Percentiles rank a stretch among this genome's conserved stretches.
Evolutionary conservation across 495 filamentous ascomycete genomes (phyloP).

Genomic region (Pyrenula massariospora): DNA sequence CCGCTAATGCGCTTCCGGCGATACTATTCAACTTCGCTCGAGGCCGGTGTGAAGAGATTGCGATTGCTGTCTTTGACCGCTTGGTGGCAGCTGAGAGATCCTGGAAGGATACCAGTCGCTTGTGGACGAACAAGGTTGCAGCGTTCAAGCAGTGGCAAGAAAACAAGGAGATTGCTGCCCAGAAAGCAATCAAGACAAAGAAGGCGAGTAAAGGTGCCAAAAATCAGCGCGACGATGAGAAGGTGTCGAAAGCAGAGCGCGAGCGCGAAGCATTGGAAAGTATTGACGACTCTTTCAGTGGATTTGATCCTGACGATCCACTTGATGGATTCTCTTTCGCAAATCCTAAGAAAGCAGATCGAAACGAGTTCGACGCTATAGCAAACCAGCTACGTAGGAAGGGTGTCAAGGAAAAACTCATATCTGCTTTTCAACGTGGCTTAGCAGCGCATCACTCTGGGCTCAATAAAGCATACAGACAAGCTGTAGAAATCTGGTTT

Average conservation of each 20-base stretch:
- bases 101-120: slow-evolving; percentile 41
- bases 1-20: slow-evolving; percentile 54
- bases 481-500: slow-evolving; percentile 47
- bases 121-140: slow-evolving; percentile 46
- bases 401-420: slow-evolving; percentile 31
- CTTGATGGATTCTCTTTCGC: slow-evolving; percentile 54
- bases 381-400: slow-evolving; percentile 29
- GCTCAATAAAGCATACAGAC: slow-evolving; percentile 65
- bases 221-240: slow-evolving; percentile 19
- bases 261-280: slow-evolving; percentile 36
- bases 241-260: slow-evolving; percentile 37
- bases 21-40: slow-evolving; percentile 72
- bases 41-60: slow-evolving; percentile 45
- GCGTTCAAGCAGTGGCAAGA: slow-evolving; percentile 41
- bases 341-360: slow-evolving; percentile 37
- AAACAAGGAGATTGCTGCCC: slow-evolving; percentile 19
- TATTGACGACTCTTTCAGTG: slow-evolving; percentile 42
- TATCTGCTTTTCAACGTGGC: slow-evolving; percentile 47
- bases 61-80: slow-evolving; percentile 28
- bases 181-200: slow-evolving; percentile 16
- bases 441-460: slow-evolving; percentile 70
- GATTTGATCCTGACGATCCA: slow-evolving; percentile 54
- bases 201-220: slow-evolving; percentile 22
- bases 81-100: slow-evolving; percentile 37
- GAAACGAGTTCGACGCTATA: slow-evolving; percentile 39